phyloP scores from a whole-genome alignment of 2,329 filamentous ascomycete genomes.

The Epichloe sp. region DNA sequence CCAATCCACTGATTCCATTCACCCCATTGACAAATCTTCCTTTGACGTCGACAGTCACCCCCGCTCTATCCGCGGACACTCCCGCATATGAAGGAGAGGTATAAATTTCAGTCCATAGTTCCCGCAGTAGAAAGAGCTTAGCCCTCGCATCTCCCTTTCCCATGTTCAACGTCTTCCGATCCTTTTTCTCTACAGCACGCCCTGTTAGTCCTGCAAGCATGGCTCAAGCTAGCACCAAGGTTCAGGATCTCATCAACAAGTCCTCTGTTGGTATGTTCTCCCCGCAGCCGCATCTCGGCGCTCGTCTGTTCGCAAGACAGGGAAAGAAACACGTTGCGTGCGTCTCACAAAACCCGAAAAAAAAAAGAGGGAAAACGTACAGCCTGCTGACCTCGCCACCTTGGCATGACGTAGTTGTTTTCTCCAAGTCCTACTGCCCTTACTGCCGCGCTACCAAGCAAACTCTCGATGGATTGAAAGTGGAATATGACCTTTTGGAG shows the following conservation, averaged over 20 bases:
- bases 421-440: conserved; percentile 94
- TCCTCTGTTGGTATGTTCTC: conserved; percentile 61
- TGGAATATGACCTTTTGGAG: conserved; percentile 66
- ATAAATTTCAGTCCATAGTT: not conserved
- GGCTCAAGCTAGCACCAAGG: conserved; percentile 73
- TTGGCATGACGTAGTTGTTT: conserved; percentile 51
- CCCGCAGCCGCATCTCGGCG: not conserved
- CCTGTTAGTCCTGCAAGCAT: conserved; percentile 48
- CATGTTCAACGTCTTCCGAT: conserved; percentile 53
- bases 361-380: not conserved
- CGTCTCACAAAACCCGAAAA: not conserved
- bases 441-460: conserved; percentile 76
- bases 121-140: too few relatives aligned
- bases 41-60: not conserved
- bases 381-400: not conserved
- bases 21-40: not conserved
- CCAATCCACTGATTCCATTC: not conserved
- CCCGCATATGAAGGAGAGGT: not conserved
- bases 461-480: conserved; percentile 54
- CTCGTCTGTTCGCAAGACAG: not conserved
- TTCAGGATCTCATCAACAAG: conserved; percentile 75
- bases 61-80: not conserved
- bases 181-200: conserved; percentile 49
- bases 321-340: too few relatives aligned
- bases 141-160: not conserved